Evolutionary conservation across 345 rosid genomes (phyloP).

Genomic region (Euphorbia tirucalli): DNA sequence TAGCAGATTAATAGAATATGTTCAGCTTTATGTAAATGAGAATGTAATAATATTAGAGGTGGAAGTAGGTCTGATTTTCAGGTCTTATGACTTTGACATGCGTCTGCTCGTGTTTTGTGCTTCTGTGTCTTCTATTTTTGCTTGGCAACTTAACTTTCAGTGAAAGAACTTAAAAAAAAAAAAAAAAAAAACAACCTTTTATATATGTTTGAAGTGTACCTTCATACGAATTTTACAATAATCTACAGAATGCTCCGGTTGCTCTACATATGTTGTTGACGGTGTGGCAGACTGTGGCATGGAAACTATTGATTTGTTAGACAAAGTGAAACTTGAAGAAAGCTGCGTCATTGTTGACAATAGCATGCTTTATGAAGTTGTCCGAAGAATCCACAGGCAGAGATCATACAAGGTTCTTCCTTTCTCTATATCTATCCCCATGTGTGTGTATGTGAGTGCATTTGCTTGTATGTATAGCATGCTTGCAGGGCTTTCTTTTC

Average conservation of each 20-base stretch:
- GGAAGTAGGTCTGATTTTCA: not conserved
- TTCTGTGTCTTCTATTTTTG: not conserved
- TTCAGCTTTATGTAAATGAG: not conserved
- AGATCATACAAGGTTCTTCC: constrained; percentile 62
- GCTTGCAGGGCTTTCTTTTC: no score
- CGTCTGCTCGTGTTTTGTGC: not conserved
- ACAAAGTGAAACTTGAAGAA: constrained; percentile 42
- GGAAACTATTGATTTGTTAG: constrained; percentile 50
- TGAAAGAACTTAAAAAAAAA: no score
- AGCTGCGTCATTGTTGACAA: constrained; percentile 35
- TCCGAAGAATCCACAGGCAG: constrained; percentile 41
- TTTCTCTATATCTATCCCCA: not conserved
- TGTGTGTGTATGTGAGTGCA: not conserved
- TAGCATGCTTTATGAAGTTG: constrained; percentile 45
- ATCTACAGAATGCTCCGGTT: constrained; percentile 33
- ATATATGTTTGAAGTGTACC: not conserved
- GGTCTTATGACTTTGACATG: not conserved
- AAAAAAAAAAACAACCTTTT: not conserved
- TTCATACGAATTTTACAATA: constrained; percentile 8
- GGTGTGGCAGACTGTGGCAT: constrained; percentile 30
- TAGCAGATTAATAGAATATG: not conserved
- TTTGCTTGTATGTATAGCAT: not conserved
- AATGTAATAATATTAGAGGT: not conserved
- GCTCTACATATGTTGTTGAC: constrained; percentile 13
- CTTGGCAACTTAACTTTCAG: not conserved